Conservation (phyloP, 2,329 filamentous ascomycete genomes). For the Bipolaris oryzae region DNA sequence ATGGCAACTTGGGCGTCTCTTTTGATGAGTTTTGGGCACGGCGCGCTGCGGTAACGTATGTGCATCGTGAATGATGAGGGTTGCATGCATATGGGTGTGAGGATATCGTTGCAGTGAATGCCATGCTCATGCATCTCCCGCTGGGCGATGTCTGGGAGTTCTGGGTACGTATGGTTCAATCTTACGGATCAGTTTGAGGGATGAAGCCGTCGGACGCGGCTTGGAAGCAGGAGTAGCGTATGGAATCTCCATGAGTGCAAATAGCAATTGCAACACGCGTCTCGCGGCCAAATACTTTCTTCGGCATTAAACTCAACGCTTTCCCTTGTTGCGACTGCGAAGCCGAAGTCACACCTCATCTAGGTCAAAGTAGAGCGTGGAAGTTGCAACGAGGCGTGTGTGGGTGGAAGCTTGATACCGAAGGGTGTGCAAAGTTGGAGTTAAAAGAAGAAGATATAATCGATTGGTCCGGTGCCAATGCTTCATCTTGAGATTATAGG, state of each 20-base stretch:
- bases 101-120: too few relatives aligned
- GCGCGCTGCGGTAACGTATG: too few relatives aligned
- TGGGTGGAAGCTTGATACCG: background rate
- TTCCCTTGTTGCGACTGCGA: background rate
- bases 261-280: conserved; percentile 17
- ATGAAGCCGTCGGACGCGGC: background rate
- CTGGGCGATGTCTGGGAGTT: too few relatives aligned
- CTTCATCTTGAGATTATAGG: background rate
- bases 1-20: background rate
- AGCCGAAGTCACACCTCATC: background rate
- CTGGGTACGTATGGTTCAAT: too few relatives aligned
- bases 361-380: background rate
- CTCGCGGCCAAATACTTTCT: background rate
- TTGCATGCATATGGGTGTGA: too few relatives aligned
- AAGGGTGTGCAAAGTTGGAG: too few relatives aligned
- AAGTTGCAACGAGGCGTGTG: background rate
- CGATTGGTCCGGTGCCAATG: background rate
- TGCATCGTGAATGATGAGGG: too few relatives aligned
- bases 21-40: background rate
- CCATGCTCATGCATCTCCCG: too few relatives aligned
- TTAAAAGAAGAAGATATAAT: too few relatives aligned
- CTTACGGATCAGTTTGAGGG: too few relatives aligned
- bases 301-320: background rate
- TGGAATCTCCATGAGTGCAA: too few relatives aligned
- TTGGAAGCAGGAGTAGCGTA: too few relatives aligned